Base-by-base conservation (phyloP, 1,284 basidiomycete species). In the Gomphus sp. region DNA sequence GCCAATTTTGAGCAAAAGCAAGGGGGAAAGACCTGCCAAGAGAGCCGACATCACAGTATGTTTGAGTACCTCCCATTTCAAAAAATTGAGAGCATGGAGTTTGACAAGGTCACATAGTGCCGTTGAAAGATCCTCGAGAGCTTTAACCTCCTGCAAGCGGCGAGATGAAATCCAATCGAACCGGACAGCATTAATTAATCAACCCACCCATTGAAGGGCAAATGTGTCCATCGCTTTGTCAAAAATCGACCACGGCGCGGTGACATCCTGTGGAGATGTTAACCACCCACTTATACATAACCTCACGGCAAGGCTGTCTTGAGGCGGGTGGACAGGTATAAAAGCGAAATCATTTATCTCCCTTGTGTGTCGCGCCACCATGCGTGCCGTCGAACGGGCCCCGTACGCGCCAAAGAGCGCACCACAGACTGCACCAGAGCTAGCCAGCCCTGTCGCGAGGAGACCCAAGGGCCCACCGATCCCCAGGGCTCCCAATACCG, bases 231-330 rank as follows among this genome's bases (percentile, higher is more conserved):
- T 76, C 10, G 74, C 56, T 16, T 41, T 43, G 25, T 67, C 77
- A 62, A 80, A 79, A 4, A 81, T 67, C 0, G 71, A 75, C 81
- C 81, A 83, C 2, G 81, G 81, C 5, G 73, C 74, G 2, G 72
- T 74, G 16, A 83, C 76, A 63, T 82, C 80, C 4, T 73, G 70
- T 39, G 66, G 67, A 8, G 70, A 66, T 7, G 70, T 66, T 48
- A 83, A 65, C 81, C 81, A 84, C 9, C 81, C 81, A 61, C 79
- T 81, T 6, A 82, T 74, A 62, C 82, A 83, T 25, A 84, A 63
- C 41, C 80, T 70, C 0, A 82, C 76, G 0, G 75, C 79, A 45
- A 83, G 70, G 2, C 78, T 80, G 49, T 82, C 77, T 59, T 64
- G 64, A 10, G 72, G 70, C 14, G 66, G 61, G 50, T 67, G 66